Percentiles rank a stretch among this genome's conserved stretches.
Conservation (phyloP, 208 protist species). For the Acanthamoeba royreba region DNA sequence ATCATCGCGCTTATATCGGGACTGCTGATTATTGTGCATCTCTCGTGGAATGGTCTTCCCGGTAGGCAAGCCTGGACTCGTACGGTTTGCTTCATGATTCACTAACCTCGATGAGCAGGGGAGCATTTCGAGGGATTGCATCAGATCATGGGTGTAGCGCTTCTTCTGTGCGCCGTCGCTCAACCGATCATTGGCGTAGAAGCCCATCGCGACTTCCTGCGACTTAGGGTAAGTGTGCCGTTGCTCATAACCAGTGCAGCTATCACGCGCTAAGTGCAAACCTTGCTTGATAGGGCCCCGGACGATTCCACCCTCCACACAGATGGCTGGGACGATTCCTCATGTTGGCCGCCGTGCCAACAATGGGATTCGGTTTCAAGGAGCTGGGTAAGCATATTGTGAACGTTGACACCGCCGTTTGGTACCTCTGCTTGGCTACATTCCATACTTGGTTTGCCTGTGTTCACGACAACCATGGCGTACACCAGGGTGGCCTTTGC, state of each 20-base stretch:
- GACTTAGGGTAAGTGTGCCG: neutral
- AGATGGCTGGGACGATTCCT: conserved; percentile 10
- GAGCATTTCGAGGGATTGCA: neutral
- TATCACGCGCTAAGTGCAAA: neutral
- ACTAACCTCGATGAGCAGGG: neutral
- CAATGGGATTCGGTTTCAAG: conserved; percentile 4
- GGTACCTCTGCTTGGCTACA: neutral
- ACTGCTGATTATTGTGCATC: neutral
- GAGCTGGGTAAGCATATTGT: conserved; percentile 26
- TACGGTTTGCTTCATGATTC: too few relatives aligned
- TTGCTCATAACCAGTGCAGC: neutral
- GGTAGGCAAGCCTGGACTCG: neutral
- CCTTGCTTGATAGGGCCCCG: neutral
- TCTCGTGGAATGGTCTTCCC: neutral
- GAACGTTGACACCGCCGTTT: neutral
- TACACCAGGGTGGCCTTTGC: neutral
- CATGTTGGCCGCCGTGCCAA: neutral
- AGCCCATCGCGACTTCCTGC: conserved; percentile 17
- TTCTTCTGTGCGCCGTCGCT: neutral
- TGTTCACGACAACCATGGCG: neutral
- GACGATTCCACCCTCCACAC: conserved; percentile 4
- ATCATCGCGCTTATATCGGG: neutral
- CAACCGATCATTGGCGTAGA: conserved; percentile 7
- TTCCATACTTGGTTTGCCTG: neutral
- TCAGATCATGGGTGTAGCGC: neutral